Conservation (phyloP, 345 rosid genomes). For the Lagerstroemia speciosa region DNA sequence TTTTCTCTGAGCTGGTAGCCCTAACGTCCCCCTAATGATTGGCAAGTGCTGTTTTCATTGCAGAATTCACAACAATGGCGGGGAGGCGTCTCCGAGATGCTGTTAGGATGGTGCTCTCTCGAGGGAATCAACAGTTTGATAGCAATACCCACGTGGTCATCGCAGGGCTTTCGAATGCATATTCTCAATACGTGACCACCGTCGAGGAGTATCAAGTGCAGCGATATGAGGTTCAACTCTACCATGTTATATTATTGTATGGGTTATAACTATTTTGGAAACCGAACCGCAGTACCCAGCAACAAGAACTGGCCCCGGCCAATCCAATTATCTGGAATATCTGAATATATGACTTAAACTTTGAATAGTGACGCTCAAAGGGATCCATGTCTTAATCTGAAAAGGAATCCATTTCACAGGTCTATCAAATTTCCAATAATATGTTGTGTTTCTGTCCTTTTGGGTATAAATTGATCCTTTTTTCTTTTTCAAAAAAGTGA, state of each 20-base stretch:
- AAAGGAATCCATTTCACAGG: too few species aligned
- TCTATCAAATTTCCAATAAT: too few species aligned
- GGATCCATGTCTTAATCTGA: neutral
- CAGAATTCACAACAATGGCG: constrained; percentile 76
- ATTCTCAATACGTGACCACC: constrained; percentile 66
- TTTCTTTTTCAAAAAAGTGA: neutral
- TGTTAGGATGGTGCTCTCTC: constrained; percentile 36
- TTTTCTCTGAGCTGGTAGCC: neutral
- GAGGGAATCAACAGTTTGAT: constrained; percentile 20
- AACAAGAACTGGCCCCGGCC: neutral
- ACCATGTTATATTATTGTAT: neutral
- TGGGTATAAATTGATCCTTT: neutral
- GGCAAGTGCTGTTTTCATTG: neutral
- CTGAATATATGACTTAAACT: neutral
- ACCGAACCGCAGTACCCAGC: neutral
- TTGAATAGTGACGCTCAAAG: neutral
- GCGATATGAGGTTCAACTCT: constrained; percentile 53
- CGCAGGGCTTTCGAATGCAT: constrained; percentile 62
- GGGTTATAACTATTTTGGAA: neutral
- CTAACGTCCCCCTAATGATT: neutral
- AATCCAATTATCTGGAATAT: neutral
- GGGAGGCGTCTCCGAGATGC: constrained; percentile 75
- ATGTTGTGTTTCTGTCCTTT: too few species aligned
- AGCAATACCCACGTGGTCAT: constrained; percentile 44
- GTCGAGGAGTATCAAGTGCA: constrained; percentile 60